A percentile compares a stretch with the other conserved stretches of the same genome.
These are phyloP conservation scores for Cyathus pygmaeus DNA, from an alignment of 1,284 basidiomycete species.

Conservation along the genomic window DNA sequence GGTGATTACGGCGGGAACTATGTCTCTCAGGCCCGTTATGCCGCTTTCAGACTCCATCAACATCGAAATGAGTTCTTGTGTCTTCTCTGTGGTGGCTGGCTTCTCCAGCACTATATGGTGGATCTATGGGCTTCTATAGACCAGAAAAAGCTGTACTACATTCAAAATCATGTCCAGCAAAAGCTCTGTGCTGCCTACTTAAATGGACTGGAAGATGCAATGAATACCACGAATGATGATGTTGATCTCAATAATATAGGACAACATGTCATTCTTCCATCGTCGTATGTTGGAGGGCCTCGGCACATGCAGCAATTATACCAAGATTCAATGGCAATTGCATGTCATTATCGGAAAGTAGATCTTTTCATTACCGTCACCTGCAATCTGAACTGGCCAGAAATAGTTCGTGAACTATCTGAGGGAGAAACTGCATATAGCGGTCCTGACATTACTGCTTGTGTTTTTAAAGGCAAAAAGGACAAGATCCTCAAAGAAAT, in stretches of 20 bases:
- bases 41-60: constrained; percentile 43
- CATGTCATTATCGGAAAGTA: constrained; percentile 38
- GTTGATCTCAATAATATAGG: constrained; percentile 44
- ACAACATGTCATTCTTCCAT: constrained; percentile 47
- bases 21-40: constrained; percentile 38
- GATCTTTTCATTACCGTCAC: constrained; percentile 61
- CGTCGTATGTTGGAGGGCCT: constrained; percentile 51
- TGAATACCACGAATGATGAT: constrained; percentile 23
- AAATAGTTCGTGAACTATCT: constrained; percentile 51
- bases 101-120: constrained; percentile 53
- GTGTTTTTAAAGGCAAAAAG: constrained; percentile 56
- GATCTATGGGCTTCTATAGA: constrained; percentile 47
- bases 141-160: constrained; percentile 39
- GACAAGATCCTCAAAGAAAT: constrained; percentile 48
- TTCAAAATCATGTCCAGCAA: constrained; percentile 42
- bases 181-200: constrained; percentile 48
- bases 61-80: constrained; percentile 31
- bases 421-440: constrained; percentile 51
- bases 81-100: constrained; percentile 46
- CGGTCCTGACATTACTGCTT: constrained; percentile 55
- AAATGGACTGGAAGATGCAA: constrained; percentile 48
- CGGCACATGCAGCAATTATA: constrained; percentile 51
- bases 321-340: constrained; percentile 58
- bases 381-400: constrained; percentile 56
- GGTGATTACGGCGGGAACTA: constrained; percentile 6